phyloP scores from a whole-genome alignment of 2,329 filamentous ascomycete species.

The Hirsutella minnesotensis region DNA sequence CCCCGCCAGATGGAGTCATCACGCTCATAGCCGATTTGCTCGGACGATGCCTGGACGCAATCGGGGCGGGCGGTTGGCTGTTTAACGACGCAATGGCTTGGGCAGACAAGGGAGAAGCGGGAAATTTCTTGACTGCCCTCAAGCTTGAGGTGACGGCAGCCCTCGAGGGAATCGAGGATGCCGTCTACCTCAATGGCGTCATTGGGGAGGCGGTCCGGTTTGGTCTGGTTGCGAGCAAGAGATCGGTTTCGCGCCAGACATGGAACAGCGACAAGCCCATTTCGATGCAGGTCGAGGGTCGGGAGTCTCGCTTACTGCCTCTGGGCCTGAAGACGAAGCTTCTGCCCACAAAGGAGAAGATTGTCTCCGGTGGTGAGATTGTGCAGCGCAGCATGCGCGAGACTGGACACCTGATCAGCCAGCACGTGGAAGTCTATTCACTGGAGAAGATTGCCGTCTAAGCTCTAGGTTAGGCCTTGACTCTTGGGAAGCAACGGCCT shows the following conservation, averaged over 20 bases:
- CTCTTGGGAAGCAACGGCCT: not conserved
- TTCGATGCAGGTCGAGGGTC: conserved; percentile 26
- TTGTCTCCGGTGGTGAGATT: conserved; percentile 58
- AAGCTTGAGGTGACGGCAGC: conserved; percentile 59
- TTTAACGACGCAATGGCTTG: conserved; percentile 43
- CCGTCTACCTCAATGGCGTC: conserved; percentile 49
- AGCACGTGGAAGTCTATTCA: conserved; percentile 72
- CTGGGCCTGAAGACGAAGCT: conserved; percentile 56
- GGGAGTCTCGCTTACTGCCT: conserved; percentile 47
- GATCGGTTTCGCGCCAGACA: conserved; percentile 13
- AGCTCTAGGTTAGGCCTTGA: conserved; percentile 8
- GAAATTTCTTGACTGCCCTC: conserved; percentile 53
- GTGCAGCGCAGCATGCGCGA: conserved; percentile 59
- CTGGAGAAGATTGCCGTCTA: conserved; percentile 65
- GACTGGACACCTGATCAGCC: conserved; percentile 65
- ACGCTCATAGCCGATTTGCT: conserved; percentile 60
- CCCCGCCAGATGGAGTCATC: conserved; percentile 55
- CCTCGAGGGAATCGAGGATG: conserved; percentile 61
- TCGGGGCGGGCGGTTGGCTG: conserved; percentile 65
- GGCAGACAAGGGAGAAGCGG: conserved; percentile 39
- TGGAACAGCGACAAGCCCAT: conserved; percentile 30
- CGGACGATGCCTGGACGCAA: conserved; percentile 61
- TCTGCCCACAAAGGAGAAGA: conserved; percentile 40
- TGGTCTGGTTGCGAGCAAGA: conserved; percentile 28
- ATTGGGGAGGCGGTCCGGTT: conserved; percentile 57